Conservation (phyloP, 257 asterid species). For the Paraleonurus japonicus region DNA sequence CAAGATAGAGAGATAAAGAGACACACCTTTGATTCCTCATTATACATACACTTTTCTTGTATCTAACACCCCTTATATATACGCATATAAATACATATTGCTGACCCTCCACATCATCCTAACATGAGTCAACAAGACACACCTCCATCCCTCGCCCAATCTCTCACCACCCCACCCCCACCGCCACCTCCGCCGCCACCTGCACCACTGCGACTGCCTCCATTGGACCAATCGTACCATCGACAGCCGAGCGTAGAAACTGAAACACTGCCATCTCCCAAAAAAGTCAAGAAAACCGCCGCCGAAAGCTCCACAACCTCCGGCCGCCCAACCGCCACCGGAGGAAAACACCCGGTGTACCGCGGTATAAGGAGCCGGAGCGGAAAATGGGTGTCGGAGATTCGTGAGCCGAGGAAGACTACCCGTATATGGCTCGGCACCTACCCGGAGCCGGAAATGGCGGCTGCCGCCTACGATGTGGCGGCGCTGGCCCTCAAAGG, state of each 20-base stretch:
- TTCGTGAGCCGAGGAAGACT: conserved; percentile 46
- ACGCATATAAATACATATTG: conserved; percentile 23
- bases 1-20: background rate
- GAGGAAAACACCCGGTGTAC: conserved; percentile 35
- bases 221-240: conserved; percentile 25
- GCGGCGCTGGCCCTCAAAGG: conserved; percentile 52
- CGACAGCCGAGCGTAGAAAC: conserved; percentile 26
- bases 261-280: conserved; percentile 35
- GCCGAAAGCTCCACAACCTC: background rate
- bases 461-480: conserved; percentile 50
- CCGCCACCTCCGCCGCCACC: conserved; percentile 10
- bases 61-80: background rate
- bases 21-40: background rate
- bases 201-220: background rate
- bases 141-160: conserved; percentile 19
- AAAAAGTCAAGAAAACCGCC: conserved; percentile 28
- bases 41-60: background rate
- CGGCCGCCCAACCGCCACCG: conserved; percentile 16
- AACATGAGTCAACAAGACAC: conserved; percentile 36
- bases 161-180: conserved; percentile 16
- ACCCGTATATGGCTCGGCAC: conserved; percentile 51
- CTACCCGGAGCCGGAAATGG: conserved; percentile 48
- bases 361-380: conserved; percentile 49
- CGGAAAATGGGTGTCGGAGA: conserved; percentile 58
- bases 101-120: conserved; percentile 29